Evolutionary conservation across 306 rosid genomes (phyloP).

Genomic region (Prunus campanulata): DNA sequence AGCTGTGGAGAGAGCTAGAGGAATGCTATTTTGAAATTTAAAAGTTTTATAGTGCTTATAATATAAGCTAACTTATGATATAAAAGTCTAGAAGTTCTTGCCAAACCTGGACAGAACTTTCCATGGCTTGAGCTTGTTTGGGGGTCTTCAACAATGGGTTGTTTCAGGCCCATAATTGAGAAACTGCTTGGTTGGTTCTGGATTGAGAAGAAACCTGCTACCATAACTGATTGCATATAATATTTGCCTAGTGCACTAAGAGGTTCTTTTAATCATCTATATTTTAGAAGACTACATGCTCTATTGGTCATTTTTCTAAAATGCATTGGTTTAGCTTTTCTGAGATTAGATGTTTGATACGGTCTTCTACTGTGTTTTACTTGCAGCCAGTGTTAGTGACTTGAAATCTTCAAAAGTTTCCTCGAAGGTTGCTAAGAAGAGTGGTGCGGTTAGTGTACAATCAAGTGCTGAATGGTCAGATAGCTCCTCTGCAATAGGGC

Average conservation of each 20-base stretch:
- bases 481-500: slow-evolving; percentile 34
- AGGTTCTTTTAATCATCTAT: background rate
- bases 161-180: background rate
- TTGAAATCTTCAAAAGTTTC: slow-evolving; percentile 40
- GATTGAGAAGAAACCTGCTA: slow-evolving; percentile 2
- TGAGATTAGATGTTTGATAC: slow-evolving; percentile 1
- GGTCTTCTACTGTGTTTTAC: slow-evolving; percentile 8
- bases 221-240: background rate
- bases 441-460: slow-evolving; percentile 22
- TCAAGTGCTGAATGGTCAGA: slow-evolving; percentile 41
- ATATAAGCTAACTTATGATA: background rate
- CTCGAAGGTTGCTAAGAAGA: slow-evolving; percentile 35
- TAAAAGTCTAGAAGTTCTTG: background rate
- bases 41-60: background rate
- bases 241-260: background rate
- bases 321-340: background rate
- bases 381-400: slow-evolving; percentile 45
- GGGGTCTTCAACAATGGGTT: slow-evolving; percentile 1
- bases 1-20: background rate
- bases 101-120: background rate
- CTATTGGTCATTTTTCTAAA: background rate
- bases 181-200: slow-evolving; percentile 4
- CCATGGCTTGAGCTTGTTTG: background rate
- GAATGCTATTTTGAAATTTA: background rate
- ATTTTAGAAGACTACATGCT: background rate